Base-by-base conservation (phyloP, 805 yeast species). In the Cyberlindnera nakhonratchasimensis region DNA sequence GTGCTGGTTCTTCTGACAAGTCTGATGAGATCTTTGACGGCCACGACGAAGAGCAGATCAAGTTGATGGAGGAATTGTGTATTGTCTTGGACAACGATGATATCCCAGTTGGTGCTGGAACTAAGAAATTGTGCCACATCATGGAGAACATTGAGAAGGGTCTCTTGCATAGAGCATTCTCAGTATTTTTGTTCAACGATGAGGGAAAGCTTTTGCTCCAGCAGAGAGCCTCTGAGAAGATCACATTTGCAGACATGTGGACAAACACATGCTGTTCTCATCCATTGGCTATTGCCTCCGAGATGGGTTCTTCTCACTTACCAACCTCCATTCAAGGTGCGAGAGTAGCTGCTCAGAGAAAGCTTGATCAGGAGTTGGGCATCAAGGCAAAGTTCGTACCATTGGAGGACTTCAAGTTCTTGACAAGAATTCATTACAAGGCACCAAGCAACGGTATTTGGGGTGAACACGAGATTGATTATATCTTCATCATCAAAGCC, bases 221-320 rank as follows among this genome's bases (percentile, higher is more conserved):
- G 68, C 97, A 91, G 68, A 80, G 99, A 55, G 98, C 99, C 0
- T 80, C 81, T 37, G 98, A 93, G 62, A 93, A 93, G 64, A 93
- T 93, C 67, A 93, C 99, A 1, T 93, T 93, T 65, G 95, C 98
- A 1, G 80, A 80, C 45, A 80, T 90, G 83, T 93, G 99, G 99
- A 93, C 99, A 20, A 93, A 93, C 64, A 93, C 99, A 2, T 93
- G 99, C 67, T 93, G 99, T 64, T 90, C 98, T 1, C 99, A 93
- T 63, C 99, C 99, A 9, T 71, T 93, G 40, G 88, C 96, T 41
- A 78, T 88, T 26, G 75, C 81, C 29, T 69, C 78, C 28, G 99
- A 93, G 64, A 69, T 89, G 59, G 97, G 97, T 10, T 58, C 68
- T 31, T 63, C 63, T 28, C 58, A 55, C 33, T 70, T 90, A 45